Percentiles rank a stretch among this genome's conserved stretches.
phyloP scores from a whole-genome alignment of 192 early-diverging fungal species.

The Geranomyces variabilis region DNA sequence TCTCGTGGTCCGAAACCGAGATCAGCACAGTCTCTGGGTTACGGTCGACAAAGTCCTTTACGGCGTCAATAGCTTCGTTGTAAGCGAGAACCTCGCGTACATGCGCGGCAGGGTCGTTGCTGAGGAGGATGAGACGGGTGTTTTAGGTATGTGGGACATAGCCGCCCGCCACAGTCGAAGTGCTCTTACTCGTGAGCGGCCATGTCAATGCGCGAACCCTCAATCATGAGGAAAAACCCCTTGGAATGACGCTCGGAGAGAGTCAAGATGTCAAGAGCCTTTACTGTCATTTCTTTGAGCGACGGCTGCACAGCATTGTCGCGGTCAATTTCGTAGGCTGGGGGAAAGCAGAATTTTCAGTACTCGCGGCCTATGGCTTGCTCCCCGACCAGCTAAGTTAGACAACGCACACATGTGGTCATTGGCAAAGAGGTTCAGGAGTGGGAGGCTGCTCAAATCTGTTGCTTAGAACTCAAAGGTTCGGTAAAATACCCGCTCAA shows the following conservation, averaged over 20 bases:
- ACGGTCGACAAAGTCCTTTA: slow-evolving; percentile 75
- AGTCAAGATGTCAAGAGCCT: slow-evolving; percentile 75
- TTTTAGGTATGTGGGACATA: no score
- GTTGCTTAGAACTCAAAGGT: not conserved
- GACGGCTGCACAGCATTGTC: slow-evolving; percentile 70
- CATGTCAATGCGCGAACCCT: slow-evolving; percentile 96
- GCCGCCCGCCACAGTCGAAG: no score
- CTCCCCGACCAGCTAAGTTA: not conserved
- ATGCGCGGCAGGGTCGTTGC: slow-evolving; percentile 92
- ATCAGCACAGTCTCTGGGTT: slow-evolving; percentile 90
- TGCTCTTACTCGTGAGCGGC: slow-evolving; percentile 71
- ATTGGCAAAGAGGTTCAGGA: slow-evolving; percentile 74
- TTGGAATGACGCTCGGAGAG: slow-evolving; percentile 35
- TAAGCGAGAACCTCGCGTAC: slow-evolving; percentile 91
- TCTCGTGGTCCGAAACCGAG: slow-evolving; percentile 92
- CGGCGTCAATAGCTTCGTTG: slow-evolving; percentile 72
- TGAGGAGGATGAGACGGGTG: no score
- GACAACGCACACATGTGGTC: slow-evolving; percentile 75
- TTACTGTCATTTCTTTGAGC: slow-evolving; percentile 80
- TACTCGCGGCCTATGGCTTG: no score
- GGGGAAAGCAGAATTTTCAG: not conserved
- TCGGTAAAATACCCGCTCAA: not conserved
- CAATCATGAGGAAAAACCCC: slow-evolving; percentile 97
- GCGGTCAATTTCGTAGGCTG: slow-evolving; percentile 83
- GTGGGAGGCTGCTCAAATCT: slow-evolving; percentile 56